Percentiles rank a stretch among this genome's conserved stretches.
phyloP scores from a whole-genome alignment of 371 early-diverging fungal species.

The Mortierella sp. region DNA sequence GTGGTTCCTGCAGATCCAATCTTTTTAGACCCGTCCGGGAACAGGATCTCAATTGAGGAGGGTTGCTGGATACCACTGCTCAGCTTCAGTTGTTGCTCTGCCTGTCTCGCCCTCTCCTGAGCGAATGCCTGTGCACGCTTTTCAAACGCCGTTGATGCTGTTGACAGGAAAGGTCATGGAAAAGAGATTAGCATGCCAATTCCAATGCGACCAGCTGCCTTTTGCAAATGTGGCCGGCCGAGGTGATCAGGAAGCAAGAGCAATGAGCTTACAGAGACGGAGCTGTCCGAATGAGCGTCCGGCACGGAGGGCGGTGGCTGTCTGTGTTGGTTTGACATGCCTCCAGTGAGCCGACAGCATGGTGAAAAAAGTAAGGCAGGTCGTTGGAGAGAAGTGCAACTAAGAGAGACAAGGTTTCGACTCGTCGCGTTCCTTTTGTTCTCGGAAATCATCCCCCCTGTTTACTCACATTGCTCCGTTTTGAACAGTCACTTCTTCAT shows the following conservation, averaged over 20 bases:
- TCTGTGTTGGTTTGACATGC: constrained; percentile 6
- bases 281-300: constrained; percentile 19
- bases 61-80: constrained; percentile 24
- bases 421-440: background rate
- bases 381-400: background rate
- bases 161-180: background rate
- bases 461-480: background rate
- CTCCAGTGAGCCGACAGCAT: constrained; percentile 35
- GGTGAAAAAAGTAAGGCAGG: background rate
- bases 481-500: constrained; percentile 6
- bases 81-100: constrained; percentile 4
- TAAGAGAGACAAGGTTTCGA: background rate
- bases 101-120: constrained; percentile 44
- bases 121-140: constrained; percentile 37
- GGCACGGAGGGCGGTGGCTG: background rate
- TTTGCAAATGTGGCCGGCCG: too few species aligned
- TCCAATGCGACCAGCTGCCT: background rate
- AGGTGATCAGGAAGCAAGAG: background rate
- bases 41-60: constrained; percentile 86
- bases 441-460: background rate
- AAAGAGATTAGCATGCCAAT: background rate
- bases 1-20: constrained; percentile 94
- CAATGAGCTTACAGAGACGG: constrained; percentile 23
- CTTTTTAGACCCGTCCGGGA: constrained; percentile 89
- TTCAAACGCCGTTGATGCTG: constrained; percentile 47